phyloP scores from a whole-genome alignment of 1,284 basidiomycete genomes.

The Amylostereum areolatum region DNA sequence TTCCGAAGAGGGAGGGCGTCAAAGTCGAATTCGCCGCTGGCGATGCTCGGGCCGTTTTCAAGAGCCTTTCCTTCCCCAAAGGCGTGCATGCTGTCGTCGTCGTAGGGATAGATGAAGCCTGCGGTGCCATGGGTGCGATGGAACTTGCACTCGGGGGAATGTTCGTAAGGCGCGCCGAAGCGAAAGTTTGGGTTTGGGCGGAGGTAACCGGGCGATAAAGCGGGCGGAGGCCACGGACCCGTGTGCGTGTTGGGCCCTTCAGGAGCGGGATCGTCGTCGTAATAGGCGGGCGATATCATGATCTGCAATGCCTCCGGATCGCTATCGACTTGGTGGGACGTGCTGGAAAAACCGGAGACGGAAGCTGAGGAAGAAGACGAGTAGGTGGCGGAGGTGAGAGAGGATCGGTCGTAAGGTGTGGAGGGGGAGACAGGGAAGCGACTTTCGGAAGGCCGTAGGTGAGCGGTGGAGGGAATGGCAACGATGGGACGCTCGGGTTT shows the following conservation, averaged over 20 bases:
- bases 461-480: background rate
- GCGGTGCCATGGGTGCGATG: conserved; percentile 36
- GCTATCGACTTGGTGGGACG: background rate
- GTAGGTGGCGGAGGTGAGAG: background rate
- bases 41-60: background rate
- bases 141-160: conserved; percentile 16
- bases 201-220: conserved; percentile 5
- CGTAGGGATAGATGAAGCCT: conserved; percentile 50
- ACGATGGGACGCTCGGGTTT: background rate
- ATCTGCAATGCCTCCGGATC: conserved; percentile 23
- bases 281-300: conserved; percentile 59
- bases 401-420: conserved; percentile 10
- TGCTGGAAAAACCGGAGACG: background rate
- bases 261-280: conserved; percentile 48
- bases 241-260: conserved; percentile 44
- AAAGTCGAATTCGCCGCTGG: conserved; percentile 50
- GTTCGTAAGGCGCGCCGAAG: conserved; percentile 10
- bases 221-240: conserved; percentile 10
- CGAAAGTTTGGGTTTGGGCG: conserved; percentile 5
- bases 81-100: conserved; percentile 26
- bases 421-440: conserved; percentile 7
- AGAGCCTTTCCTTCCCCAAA: background rate
- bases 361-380: background rate
- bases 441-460: background rate
- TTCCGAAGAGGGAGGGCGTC: conserved; percentile 37